Evolutionary conservation across 805 yeast species (phyloP), one percentile per base, ranked within the genome.

Genomic region (Saturnispora zaruensis): DNA sequence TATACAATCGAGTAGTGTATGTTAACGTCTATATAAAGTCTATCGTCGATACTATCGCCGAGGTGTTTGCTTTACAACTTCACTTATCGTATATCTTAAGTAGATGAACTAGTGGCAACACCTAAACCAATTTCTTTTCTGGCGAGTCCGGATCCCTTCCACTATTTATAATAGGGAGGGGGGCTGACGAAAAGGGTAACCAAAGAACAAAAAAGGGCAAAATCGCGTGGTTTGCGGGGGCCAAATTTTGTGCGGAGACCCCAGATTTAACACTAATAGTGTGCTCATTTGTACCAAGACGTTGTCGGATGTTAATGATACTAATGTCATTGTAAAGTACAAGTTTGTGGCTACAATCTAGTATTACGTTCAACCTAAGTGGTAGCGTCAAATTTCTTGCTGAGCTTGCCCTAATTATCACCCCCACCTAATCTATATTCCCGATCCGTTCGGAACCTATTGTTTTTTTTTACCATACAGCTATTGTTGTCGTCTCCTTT

Each of bases 171-270:
- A 18, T 11, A 36, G 9, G 20, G 21, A 16, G 23, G 40, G 24
- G 40, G 40, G 21, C 21, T 16, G 11, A 18, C 40, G 2, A 36
- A 36, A 36, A 36, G 32, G 3, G 32, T 28, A 28, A 28, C 32
- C 32, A 9, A 36, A 18, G 23, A 36, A 36, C 14, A 36, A 36
- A 36, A 36, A 18, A 18, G 23, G 9, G 11, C 6, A 36, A 36
- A 36, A 36, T 36, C 40, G 40, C 40, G 40, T 36, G 40, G 40
- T 36, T n/a, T 36, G 40, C 40, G 40, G 40, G 40, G 40, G 40
- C 21, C 18, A 9, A 11, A 13, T 11, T 36, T 36, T 36, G 32
- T 28, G 40, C 40, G 40, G 40, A 36, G 40, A 36, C 40, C 40
- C 40, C 40, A 36, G 40, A 36, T 18, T 36, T 3, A n/a, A 36